These are phyloP conservation scores for Hypoxylon sp. DNA, from an alignment of 2,329 filamentous ascomycete genomes.

Conservation along the genomic window DNA sequence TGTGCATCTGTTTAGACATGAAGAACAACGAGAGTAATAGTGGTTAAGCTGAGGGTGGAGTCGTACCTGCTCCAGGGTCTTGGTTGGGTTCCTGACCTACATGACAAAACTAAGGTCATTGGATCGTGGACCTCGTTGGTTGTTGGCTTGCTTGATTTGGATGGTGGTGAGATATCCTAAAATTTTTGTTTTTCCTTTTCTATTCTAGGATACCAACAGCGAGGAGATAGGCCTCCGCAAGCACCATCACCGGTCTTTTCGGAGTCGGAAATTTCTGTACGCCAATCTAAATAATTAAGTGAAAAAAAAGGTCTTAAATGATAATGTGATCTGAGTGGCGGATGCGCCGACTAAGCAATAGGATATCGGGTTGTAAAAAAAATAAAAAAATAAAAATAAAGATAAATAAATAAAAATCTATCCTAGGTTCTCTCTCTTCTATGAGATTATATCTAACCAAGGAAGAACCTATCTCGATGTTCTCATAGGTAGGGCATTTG, in stretches of 20 bases:
- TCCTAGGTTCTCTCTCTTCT: not conserved
- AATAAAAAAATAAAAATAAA: not conserved
- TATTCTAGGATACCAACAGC: not conserved
- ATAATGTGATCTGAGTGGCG: not conserved
- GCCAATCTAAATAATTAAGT: not conserved
- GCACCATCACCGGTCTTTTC: not conserved
- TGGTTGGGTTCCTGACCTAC: not conserved
- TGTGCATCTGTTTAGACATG: conserved; percentile 79
- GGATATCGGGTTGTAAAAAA: not conserved
- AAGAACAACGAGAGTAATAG: conserved; percentile 64
- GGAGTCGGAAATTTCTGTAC: not conserved
- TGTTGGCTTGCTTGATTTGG: not conserved
- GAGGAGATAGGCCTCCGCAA: not conserved
- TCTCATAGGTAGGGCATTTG: not conserved
- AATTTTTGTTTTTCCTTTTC: not conserved
- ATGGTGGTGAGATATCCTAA: conserved; percentile 7
- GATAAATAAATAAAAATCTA: too few species aligned
- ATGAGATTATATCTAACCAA: not conserved
- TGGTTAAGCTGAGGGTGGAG: conserved; percentile 8
- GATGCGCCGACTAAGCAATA: not conserved
- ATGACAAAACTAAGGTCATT: not conserved
- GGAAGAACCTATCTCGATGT: not conserved
- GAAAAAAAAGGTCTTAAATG: not conserved
- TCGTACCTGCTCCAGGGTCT: not conserved
- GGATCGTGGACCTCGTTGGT: not conserved